Evolutionary conservation across 306 rosid species (phyloP).

Genomic region (Sophora flavescens): DNA sequence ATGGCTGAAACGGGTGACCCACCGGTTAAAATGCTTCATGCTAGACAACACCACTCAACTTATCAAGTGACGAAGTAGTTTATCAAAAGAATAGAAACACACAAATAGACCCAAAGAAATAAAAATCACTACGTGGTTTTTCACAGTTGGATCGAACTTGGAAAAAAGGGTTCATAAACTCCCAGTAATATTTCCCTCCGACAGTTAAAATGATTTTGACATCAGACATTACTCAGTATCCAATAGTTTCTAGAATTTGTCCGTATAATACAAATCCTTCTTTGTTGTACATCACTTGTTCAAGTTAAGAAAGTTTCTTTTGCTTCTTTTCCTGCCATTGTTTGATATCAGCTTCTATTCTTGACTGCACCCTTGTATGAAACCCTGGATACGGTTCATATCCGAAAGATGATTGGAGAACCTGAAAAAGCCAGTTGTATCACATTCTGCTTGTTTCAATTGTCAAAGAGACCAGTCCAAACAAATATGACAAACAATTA

Average conservation of each 20-base stretch:
- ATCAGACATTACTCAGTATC: neutral
- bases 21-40: too few relatives aligned
- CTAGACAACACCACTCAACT: too few relatives aligned
- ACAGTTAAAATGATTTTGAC: neutral
- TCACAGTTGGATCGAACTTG: neutral
- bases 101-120: neutral
- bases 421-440: slow-evolving; percentile 47
- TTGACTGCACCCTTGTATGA: slow-evolving; percentile 64
- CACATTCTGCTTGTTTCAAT: neutral
- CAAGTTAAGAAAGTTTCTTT: slow-evolving; percentile 60
- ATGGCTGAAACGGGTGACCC: too few relatives aligned
- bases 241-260: neutral
- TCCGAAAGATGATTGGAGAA: slow-evolving; percentile 61
- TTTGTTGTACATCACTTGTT: neutral
- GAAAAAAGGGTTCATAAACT: neutral
- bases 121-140: neutral
- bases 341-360: slow-evolving; percentile 60
- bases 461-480: neutral
- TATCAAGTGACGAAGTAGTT: too few relatives aligned
- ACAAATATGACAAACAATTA: slow-evolving; percentile 38
- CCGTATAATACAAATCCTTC: slow-evolving; percentile 10
- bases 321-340: slow-evolving; percentile 73
- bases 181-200: neutral
- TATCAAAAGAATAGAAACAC: too few relatives aligned
- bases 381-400: slow-evolving; percentile 93